Evolutionary conservation across 2,329 filamentous ascomycete species (phyloP).

Genomic region (Aspergillus sp.): DNA sequence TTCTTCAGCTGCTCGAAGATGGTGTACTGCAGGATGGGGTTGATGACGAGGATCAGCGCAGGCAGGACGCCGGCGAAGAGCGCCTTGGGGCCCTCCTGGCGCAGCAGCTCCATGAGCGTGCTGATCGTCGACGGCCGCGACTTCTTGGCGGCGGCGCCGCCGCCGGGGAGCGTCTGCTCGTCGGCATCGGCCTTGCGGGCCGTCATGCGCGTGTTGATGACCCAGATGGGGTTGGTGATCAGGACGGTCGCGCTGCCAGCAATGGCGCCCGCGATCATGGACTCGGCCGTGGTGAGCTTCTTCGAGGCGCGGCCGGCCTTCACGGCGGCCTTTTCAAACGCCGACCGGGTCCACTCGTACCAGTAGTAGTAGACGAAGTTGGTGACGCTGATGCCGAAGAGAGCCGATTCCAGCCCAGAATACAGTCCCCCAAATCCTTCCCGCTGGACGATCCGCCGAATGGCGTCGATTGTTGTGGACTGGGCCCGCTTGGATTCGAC

Average conservation of each 20-base stretch:
- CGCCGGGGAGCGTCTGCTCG: constrained; percentile 37
- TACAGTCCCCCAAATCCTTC: constrained; percentile 90
- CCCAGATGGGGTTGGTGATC: constrained; percentile 98
- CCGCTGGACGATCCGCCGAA: constrained; percentile 81
- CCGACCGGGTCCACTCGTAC: constrained; percentile 94
- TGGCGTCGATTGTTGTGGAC: constrained; percentile 77
- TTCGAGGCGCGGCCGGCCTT: constrained; percentile 69
- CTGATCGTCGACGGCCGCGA: constrained; percentile 66
- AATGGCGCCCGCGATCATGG: constrained; percentile 91
- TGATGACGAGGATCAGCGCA: constrained; percentile 90
- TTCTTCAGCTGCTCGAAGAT: constrained; percentile 99
- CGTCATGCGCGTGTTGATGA: constrained; percentile 97
- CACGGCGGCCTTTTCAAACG: constrained; percentile 73
- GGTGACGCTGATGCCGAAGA: constrained; percentile 96
- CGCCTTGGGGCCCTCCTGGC: constrained; percentile 77
- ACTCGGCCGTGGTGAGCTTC: constrained; percentile 87
- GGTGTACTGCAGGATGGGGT: constrained; percentile 97
- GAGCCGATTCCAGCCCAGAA: constrained; percentile 84
- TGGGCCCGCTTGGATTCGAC: constrained; percentile 94
- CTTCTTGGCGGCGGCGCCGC: constrained; percentile 44
- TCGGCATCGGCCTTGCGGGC: constrained; percentile 67
- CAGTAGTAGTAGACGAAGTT: constrained; percentile 99
- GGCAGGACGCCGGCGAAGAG: constrained; percentile 92
- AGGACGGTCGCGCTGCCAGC: constrained; percentile 92
- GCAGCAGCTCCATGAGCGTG: constrained; percentile 76